A percentile compares a stretch with the other conserved stretches of the same genome.
Evolutionary conservation across 2,329 filamentous ascomycete genomes (phyloP).

Genomic region (Huntiella decipiens): DNA sequence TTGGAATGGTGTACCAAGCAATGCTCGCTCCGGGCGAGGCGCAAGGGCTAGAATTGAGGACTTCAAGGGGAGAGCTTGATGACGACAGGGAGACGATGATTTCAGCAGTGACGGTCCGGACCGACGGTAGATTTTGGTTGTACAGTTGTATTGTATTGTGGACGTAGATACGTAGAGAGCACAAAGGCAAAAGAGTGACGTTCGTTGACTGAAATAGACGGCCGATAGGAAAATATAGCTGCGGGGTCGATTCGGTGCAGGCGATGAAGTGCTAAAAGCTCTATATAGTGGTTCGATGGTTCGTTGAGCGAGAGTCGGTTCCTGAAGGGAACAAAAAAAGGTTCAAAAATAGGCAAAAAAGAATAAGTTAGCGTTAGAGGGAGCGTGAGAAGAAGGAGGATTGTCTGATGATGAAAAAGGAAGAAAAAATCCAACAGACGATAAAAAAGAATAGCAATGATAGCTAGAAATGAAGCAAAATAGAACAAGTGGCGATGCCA

Average conservation of each 20-base stretch:
- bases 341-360: constrained; percentile 3
- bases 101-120: neutral
- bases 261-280: too few relatives aligned
- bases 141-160: too few relatives aligned
- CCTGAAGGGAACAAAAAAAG: constrained; percentile 3
- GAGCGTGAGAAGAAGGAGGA: constrained; percentile 3
- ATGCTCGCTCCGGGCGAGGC: constrained; percentile 9
- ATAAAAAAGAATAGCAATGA: constrained; percentile 4
- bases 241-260: too few relatives aligned
- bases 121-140: too few relatives aligned
- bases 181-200: neutral
- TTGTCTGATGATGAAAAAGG: neutral
- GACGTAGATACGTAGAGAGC: too few relatives aligned
- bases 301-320: neutral
- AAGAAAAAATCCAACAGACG: neutral
- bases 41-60: neutral
- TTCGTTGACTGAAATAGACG: neutral
- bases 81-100: neutral
- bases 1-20: constrained; percentile 2
- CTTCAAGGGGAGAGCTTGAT: neutral
- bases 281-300: neutral
- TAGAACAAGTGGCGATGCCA: neutral
- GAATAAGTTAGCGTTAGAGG: neutral
- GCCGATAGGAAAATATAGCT: too few relatives aligned
- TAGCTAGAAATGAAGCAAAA: constrained; percentile 3